Percentiles rank a stretch among this genome's conserved stretches.
phyloP scores from a whole-genome alignment of 345 rosid genomes.

The Linum usitatissimum region DNA sequence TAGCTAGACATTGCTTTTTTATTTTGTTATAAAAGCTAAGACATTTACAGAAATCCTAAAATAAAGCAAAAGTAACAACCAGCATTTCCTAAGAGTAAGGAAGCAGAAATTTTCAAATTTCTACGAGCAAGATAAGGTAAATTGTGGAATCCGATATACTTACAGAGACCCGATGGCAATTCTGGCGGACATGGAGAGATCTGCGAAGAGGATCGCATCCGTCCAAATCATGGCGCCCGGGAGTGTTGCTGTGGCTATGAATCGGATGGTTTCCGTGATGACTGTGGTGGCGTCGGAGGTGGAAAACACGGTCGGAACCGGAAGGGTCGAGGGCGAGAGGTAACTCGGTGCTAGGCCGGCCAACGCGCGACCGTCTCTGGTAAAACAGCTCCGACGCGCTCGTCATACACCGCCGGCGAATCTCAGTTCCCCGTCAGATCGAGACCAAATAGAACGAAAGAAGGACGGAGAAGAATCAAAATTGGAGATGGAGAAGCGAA shows the following conservation, averaged over 20 bases:
- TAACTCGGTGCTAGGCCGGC: conserved; percentile 30
- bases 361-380: conserved; percentile 63
- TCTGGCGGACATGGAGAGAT: conserved; percentile 38
- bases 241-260: conserved; percentile 20
- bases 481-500: no score
- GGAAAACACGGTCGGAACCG: conserved; percentile 29
- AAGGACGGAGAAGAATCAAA: no score
- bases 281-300: conserved; percentile 37
- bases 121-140: no score
- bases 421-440: no score
- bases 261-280: conserved; percentile 14
- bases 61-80: no score
- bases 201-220: conserved; percentile 51
- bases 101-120: not conserved
- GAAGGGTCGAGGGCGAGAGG: conserved; percentile 30
- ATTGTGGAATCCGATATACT: conserved; percentile 8
- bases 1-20: no score
- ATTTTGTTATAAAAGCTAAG: no score
- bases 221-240: conserved; percentile 41
- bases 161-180: conserved; percentile 34
- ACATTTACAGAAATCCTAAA: no score
- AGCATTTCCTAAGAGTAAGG: not conserved
- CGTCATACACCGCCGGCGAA: conserved; percentile 50
- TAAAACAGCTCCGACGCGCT: conserved; percentile 85
- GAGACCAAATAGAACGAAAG: no score